These are phyloP conservation scores for Cladophialophora immunda DNA, from an alignment of 2,329 filamentous ascomycete genomes.

Conservation along the genomic window DNA sequence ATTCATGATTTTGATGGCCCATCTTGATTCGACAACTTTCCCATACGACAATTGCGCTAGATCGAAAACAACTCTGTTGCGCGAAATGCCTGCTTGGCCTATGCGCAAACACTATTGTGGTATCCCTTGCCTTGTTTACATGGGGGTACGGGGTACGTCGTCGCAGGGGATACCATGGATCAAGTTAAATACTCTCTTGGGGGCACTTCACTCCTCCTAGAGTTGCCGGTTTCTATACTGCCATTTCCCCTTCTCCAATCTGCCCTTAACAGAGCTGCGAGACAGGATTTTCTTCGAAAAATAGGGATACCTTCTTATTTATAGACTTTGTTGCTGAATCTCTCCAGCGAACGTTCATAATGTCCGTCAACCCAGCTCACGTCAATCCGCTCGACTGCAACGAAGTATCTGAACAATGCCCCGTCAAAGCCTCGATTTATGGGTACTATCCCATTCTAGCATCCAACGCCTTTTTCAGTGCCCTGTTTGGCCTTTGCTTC, in stretches of 20 bases:
- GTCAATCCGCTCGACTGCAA: conserved; percentile 36
- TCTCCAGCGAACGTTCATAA: conserved; percentile 1
- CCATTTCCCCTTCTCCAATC: background rate
- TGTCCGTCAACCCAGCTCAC: conserved; percentile 27
- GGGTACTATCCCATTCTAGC: conserved; percentile 62
- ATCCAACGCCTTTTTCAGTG: conserved; percentile 62
- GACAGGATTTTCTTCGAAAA: background rate
- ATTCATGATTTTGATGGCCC: background rate
- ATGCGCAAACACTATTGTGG: background rate
- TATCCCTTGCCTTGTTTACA: background rate
- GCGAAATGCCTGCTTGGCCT: conserved; percentile 1
- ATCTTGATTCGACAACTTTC: background rate
- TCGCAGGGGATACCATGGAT: background rate
- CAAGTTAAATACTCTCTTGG: background rate
- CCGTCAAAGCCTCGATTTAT: conserved; percentile 59
- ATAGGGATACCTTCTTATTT: background rate
- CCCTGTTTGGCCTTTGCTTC: conserved; percentile 60
- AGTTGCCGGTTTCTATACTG: background rate
- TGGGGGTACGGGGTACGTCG: background rate
- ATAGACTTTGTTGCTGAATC: conserved; percentile 1
- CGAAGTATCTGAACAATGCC: conserved; percentile 50
- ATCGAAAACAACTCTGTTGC: background rate
- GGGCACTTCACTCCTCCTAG: background rate
- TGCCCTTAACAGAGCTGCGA: background rate
- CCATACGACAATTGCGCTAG: background rate